phyloP scores from a whole-genome alignment of 2,329 filamentous ascomycete species.

The Byssothecium circinans region DNA sequence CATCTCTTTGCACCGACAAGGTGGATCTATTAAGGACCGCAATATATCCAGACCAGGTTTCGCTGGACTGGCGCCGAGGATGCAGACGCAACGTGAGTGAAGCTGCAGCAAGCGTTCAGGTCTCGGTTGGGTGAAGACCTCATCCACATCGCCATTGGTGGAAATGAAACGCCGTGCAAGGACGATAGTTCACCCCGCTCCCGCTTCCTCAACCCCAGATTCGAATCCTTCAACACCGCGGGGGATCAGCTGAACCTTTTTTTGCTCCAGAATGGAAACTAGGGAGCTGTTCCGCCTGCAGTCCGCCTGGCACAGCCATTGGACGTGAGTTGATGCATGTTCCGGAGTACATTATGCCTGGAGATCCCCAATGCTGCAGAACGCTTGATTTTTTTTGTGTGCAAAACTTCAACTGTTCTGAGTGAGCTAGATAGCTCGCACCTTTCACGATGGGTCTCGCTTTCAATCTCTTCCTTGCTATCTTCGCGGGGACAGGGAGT shows the following conservation, averaged over 20 bases:
- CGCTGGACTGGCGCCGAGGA: background rate
- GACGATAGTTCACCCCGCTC: conserved; percentile 2
- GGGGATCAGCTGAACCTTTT: conserved; percentile 1
- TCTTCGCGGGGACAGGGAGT: conserved; percentile 49
- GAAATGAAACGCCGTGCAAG: conserved; percentile 1
- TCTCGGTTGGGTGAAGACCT: background rate
- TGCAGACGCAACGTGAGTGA: background rate
- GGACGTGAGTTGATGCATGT: conserved; percentile 5
- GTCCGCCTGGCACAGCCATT: background rate
- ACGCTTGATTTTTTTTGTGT: background rate
- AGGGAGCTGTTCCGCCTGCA: conserved; percentile 26
- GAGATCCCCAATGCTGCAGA: background rate
- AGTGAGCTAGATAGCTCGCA: background rate
- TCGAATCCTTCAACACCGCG: conserved; percentile 2
- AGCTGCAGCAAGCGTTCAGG: background rate
- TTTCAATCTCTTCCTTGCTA: conserved; percentile 47
- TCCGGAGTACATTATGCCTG: conserved; percentile 8
- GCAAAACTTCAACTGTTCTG: background rate
- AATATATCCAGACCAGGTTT: conserved; percentile 1
- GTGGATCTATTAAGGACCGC: background rate
- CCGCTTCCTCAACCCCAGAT: conserved; percentile 7
- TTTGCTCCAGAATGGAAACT: conserved; percentile 24
- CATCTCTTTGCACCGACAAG: background rate
- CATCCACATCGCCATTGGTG: conserved; percentile 7
- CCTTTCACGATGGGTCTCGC: conserved; percentile 42